phyloP scores from a whole-genome alignment of 805 yeast species.

The Jamesozyma spencerorum region DNA sequence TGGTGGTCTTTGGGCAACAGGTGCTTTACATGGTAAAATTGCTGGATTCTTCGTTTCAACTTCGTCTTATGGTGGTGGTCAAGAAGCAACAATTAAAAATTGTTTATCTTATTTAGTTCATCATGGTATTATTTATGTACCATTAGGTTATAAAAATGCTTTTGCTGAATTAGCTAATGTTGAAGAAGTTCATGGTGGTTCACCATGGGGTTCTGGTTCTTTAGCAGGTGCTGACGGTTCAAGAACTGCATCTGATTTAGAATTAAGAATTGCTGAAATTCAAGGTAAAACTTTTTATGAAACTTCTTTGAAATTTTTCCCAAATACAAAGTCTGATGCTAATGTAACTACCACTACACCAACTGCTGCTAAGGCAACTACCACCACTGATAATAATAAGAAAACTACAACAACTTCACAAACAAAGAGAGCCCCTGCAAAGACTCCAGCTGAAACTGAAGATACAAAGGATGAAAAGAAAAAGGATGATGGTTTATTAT shows the following conservation, averaged over 20 bases:
- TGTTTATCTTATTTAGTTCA: slow-evolving; percentile 58
- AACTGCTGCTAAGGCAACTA: slow-evolving; percentile 14
- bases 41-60: slow-evolving; percentile 62
- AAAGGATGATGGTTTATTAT: slow-evolving; percentile 17
- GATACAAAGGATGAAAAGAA: slow-evolving; percentile 17
- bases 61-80: slow-evolving; percentile 80
- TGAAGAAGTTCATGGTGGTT: slow-evolving; percentile 66
- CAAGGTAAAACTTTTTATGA: slow-evolving; percentile 63
- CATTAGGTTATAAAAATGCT: slow-evolving; percentile 59
- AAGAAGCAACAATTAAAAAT: slow-evolving; percentile 61
- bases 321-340: slow-evolving; percentile 40
- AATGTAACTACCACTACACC: slow-evolving; percentile 6
- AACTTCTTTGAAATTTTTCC: slow-evolving; percentile 19
- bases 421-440: slow-evolving; percentile 4
- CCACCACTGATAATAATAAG: no score
- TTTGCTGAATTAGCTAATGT: slow-evolving; percentile 47
- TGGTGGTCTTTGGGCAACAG: slow-evolving; percentile 71
- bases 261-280: slow-evolving; percentile 48
- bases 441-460: slow-evolving; percentile 6
- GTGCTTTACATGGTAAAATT: slow-evolving; percentile 64
- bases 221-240: slow-evolving; percentile 72
- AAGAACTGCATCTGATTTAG: slow-evolving; percentile 54
- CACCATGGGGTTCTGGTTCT: slow-evolving; percentile 84
- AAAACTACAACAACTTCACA: no score
- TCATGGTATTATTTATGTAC: slow-evolving; percentile 74